Base-by-base conservation (phyloP, 2,329 filamentous ascomycete genomes). In the Pseudogymnoascus sp. region DNA sequence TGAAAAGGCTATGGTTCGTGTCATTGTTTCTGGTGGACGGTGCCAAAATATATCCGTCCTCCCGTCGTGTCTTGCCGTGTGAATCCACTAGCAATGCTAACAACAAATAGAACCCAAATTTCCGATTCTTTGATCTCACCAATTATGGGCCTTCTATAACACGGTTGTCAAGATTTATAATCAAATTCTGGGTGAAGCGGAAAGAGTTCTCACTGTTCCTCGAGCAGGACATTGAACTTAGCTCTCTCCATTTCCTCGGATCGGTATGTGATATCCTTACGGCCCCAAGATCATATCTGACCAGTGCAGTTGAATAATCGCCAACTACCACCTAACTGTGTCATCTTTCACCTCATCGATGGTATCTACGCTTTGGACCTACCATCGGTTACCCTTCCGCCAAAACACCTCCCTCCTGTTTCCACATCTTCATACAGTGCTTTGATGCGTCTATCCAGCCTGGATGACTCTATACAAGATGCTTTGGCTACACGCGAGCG, bases 401-500 rank as follows among this genome's bases (percentile, higher is more conserved):
- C 83, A 0, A 84, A 82, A 65, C 76, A 82, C 25, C 79, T 80
- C 5, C 74, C 79, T 1, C 67, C 77, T 2, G 72, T 82, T 0
- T 77, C 82, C 0, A 92, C 88, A 0, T 92, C 91, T 0, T 92
- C 92, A 0, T 97, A 96, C 73, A 92, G 91, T 70, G 85, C 89
- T 1, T 79, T 97, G 18, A 93, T 97, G 87, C 87, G 89, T 64
- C 80, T 97, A 9, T 87, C 90, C 5, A 96, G 92, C 63, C 80
- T 97, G 13, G 91, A 96, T 65, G 90, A 89, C 71, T 96, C 92
- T 61, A 90, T 97, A 25, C 91, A 95, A 71, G 93, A 97, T 73
- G 92, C 92, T 1, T 77, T 96, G 8, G 83, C 86, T 1, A 95
- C 90, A 0, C 85, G 89, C 12, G 85, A 89, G 64, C 81, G 82